Evolutionary conservation across 2,329 filamentous ascomycete genomes (phyloP).

Genomic region (Fusarium sp.): DNA sequence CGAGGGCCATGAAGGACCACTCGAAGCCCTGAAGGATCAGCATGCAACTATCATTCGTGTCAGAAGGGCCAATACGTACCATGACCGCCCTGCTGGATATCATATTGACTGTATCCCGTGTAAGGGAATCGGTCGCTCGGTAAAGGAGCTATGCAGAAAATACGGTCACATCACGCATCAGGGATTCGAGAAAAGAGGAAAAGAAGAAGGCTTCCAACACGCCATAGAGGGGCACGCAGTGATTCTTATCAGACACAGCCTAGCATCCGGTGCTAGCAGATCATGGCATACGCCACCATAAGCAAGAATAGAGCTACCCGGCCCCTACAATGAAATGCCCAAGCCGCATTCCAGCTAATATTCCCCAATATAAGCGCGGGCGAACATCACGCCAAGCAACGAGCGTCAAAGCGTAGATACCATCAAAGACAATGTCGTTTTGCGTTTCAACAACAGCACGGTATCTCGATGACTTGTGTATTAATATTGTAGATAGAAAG

Average conservation of each 20-base stretch:
- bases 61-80: too few relatives aligned
- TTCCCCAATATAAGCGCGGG: neutral
- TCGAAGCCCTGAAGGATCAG: neutral
- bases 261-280: neutral
- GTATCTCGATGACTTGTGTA: neutral
- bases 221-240: neutral
- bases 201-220: too few relatives aligned
- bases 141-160: too few relatives aligned
- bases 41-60: rapidly evolving
- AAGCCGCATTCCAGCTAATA: neutral
- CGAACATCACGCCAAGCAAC: neutral
- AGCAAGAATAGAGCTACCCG: neutral
- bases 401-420: neutral
- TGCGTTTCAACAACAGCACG: neutral
- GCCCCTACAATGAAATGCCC: neutral
- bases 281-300: neutral
- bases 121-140: neutral
- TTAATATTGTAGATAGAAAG: too few relatives aligned
- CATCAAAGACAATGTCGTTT: neutral
- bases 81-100: slow-evolving; percentile 9
- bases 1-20: neutral
- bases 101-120: neutral
- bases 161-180: neutral
- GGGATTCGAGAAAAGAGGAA: neutral
- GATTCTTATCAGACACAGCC: neutral